Evolutionary conservation across 2,329 filamentous ascomycete species (phyloP).

Genomic region (Phymatotrichopsis omnivora): DNA sequence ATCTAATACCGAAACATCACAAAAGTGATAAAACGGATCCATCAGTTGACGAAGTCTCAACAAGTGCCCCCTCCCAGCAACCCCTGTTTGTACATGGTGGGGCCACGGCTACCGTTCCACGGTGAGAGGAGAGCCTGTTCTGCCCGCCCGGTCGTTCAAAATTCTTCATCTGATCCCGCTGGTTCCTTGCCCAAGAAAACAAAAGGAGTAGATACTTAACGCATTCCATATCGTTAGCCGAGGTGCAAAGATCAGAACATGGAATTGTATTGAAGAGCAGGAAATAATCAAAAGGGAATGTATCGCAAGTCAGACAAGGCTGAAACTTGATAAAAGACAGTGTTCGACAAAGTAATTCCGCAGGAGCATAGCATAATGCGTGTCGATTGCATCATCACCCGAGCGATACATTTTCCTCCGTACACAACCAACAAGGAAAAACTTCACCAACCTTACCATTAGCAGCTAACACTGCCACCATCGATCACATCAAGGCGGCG

Average conservation of each 20-base stretch:
- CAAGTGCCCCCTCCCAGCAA: slow-evolving; percentile 35
- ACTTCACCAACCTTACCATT: too few relatives aligned
- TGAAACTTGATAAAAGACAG: slow-evolving; percentile 38
- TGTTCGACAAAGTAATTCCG: slow-evolving; percentile 31
- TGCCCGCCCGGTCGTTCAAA: slow-evolving; percentile 42
- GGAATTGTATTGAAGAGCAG: slow-evolving; percentile 6
- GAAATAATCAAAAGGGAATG: slow-evolving; percentile 19
- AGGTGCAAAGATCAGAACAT: slow-evolving; percentile 1
- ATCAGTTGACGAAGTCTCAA: slow-evolving; percentile 41
- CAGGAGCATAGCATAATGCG: slow-evolving; percentile 28
- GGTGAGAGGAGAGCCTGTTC: slow-evolving; percentile 36
- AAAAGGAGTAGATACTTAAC: slow-evolving; percentile 33
- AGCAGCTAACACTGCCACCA: too few relatives aligned
- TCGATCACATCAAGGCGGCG: background rate
- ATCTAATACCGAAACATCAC: slow-evolving; percentile 20
- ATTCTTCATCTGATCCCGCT: slow-evolving; percentile 35
- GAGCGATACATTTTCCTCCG: slow-evolving; percentile 19
- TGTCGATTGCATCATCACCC: slow-evolving; percentile 28
- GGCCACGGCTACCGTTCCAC: slow-evolving; percentile 35
- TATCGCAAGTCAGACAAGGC: slow-evolving; percentile 38
- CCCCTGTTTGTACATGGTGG: slow-evolving; percentile 35
- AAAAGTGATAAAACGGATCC: slow-evolving; percentile 25
- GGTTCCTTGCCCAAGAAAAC: slow-evolving; percentile 1
- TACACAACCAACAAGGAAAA: too few relatives aligned
- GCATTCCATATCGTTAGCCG: slow-evolving; percentile 25